Base-by-base conservation (phyloP, 176 grass and related monocot species). In the Aechmea fasciata region DNA sequence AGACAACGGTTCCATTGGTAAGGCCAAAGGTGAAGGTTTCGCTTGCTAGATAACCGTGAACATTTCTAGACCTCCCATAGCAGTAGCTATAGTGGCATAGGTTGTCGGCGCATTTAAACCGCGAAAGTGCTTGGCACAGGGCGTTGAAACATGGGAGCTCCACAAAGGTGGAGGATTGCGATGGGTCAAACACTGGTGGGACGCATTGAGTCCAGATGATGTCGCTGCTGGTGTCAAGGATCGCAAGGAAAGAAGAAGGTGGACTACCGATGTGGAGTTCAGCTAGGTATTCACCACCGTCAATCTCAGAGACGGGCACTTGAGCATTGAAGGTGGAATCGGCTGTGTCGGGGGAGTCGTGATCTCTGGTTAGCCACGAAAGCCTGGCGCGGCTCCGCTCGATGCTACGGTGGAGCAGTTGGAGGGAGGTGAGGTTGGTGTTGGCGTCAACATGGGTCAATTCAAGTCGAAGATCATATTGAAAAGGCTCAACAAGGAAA, bases 171-270 rank as follows among this genome's bases (percentile, higher is more conserved):
- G 81, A 87, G 0, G 92, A 96, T 14, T 11, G 50, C 0, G 78
- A 83, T 13, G 85, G 83, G 48, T 87, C 69, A 14, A 89, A 79
- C 2, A 89, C 47, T 61, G 88, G 78, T 0, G 88, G 88, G 49
- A 71, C 53, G 79, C 93, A 97, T 75, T 97, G 89, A 22, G 89
- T 87, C 93, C 93, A 97, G 15, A 85, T 83, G 49, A 97, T 86
- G 76, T 96, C 89, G 70, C 93, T 96, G 19, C 88, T 89, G 0
- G 89, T 96, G 80, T 96, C 93, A 11, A 91, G 77, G 55, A 85
- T 84, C 1, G 87, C 87, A 29, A 84, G 73, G 71, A 89, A 77
- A 24, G 83, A 12, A 63, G 53, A 75, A 50, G 75, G 75, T 5
- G 92, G 92, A 12, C 83, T 91, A 62, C 92, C 88, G 3, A 92